phyloP scores from a whole-genome alignment of 2,329 filamentous ascomycete species.

The Didymella glomerata region DNA sequence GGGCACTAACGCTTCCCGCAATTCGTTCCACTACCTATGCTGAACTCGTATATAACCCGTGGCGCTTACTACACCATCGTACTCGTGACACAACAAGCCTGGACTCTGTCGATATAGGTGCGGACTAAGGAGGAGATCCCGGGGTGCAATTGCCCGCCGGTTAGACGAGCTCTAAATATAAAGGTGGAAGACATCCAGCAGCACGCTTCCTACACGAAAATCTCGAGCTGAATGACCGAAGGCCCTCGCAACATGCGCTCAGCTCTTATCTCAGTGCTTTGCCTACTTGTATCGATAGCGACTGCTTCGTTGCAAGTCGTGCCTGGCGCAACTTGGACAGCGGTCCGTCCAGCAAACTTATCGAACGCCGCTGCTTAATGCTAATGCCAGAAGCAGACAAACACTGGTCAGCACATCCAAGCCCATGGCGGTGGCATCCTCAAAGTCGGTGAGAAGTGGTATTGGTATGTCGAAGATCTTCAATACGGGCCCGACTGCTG shows the following conservation, averaged over 20 bases:
- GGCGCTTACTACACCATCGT: conserved; percentile 14
- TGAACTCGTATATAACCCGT: conserved; percentile 19
- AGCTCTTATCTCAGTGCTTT: conserved; percentile 19
- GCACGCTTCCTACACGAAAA: not conserved
- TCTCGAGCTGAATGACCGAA: not conserved
- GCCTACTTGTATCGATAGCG: conserved; percentile 31
- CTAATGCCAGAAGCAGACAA: conserved; percentile 36
- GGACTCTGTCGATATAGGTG: conserved; percentile 22
- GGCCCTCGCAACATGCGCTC: conserved; percentile 32
- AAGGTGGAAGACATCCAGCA: not conserved
- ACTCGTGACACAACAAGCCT: conserved; percentile 24
- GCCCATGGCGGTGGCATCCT: conserved; percentile 73
- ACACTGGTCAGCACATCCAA: conserved; percentile 66
- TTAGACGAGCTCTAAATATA: not conserved
- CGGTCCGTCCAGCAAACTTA: conserved; percentile 27
- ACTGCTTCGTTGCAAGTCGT: conserved; percentile 50
- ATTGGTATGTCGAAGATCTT: conserved; percentile 49
- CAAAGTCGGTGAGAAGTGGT: conserved; percentile 66
- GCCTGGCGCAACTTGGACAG: conserved; percentile 53
- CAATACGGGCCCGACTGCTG: not conserved
- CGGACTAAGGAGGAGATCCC: not conserved
- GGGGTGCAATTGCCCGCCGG: conserved; percentile 6
- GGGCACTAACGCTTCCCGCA: conserved; percentile 30
- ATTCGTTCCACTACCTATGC: conserved; percentile 22
- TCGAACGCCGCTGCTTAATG: not conserved